Conservation (phyloP, 352 stramenopile species). For the Phytophthora melonis region DNA sequence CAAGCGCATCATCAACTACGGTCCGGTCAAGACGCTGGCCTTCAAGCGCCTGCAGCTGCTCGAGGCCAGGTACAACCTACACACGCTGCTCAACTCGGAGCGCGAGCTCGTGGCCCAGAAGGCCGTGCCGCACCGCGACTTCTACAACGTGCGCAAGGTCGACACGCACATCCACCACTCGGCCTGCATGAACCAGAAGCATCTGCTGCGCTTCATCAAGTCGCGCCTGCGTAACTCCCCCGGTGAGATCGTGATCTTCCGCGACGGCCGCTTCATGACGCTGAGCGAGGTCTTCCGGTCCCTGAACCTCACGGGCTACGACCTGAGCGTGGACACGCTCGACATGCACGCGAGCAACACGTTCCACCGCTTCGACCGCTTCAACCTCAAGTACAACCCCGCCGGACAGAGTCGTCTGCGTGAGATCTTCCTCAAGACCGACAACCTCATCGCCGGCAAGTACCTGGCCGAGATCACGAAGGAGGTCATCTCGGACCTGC, state of each 20-base stretch:
- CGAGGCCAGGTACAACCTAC: slow-evolving; percentile 95
- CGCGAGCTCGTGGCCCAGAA: slow-evolving; percentile 96
- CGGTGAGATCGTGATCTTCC: slow-evolving; percentile 95
- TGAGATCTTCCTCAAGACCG: slow-evolving; percentile 99
- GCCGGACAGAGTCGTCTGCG: slow-evolving; percentile 94
- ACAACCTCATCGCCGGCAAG: slow-evolving; percentile 97
- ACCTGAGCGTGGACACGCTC: slow-evolving; percentile 98
- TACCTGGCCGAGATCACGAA: slow-evolving; percentile 97
- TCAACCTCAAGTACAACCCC: slow-evolving; percentile 99
- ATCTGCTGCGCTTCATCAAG: slow-evolving; percentile 94
- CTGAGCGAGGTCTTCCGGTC: slow-evolving; percentile 95
- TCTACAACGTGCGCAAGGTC: slow-evolving; percentile 98
- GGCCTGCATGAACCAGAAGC: slow-evolving; percentile 97
- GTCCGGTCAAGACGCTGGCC: slow-evolving; percentile 87
- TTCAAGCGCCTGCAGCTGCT: slow-evolving; percentile 92
- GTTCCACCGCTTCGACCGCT: slow-evolving; percentile 99
- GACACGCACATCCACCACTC: slow-evolving; percentile 99
- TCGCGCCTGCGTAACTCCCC: slow-evolving; percentile 82
- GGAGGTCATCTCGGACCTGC: slow-evolving; percentile 90
- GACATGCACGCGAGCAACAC: slow-evolving; percentile 99
- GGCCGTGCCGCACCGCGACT: slow-evolving; percentile 97
- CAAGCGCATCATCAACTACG: slow-evolving; percentile 89
- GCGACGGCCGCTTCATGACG: slow-evolving; percentile 96
- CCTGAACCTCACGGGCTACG: slow-evolving; percentile 96
- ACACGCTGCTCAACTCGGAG: slow-evolving; percentile 96